Percentiles rank a stretch among this genome's conserved stretches.
phyloP scores from a whole-genome alignment of 2,329 filamentous ascomycete genomes.

The Zymoseptoria pseudotritici region DNA sequence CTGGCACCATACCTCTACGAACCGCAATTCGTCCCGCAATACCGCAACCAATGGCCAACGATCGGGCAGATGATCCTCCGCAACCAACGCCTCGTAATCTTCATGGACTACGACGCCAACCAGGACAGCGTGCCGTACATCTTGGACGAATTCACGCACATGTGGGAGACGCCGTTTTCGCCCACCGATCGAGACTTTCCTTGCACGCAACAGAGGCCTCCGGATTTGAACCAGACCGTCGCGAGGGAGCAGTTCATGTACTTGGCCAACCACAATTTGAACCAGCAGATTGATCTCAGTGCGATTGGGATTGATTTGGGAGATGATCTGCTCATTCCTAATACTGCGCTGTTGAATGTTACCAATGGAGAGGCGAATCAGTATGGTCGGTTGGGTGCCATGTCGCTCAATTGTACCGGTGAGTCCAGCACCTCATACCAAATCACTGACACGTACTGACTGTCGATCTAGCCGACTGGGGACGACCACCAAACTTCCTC shows the following conservation, averaged over 20 bases:
- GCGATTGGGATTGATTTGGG: conserved; percentile 38
- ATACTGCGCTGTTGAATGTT: conserved; percentile 59
- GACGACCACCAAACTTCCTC: conserved; percentile 65
- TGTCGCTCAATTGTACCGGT: conserved; percentile 56
- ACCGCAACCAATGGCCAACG: conserved; percentile 72
- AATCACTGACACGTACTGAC: background rate
- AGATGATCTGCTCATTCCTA: conserved; percentile 60
- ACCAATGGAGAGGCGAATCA: conserved; percentile 61
- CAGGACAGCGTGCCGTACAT: conserved; percentile 74
- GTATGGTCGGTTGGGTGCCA: conserved; percentile 57
- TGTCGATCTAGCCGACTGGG: conserved; percentile 47
- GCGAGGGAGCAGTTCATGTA: conserved; percentile 57
- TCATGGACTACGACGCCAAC: conserved; percentile 79
- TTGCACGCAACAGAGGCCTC: conserved; percentile 71
- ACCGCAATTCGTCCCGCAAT: conserved; percentile 64
- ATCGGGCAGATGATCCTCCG: conserved; percentile 65
- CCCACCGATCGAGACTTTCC: conserved; percentile 63
- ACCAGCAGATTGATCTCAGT: conserved; percentile 60
- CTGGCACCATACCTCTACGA: conserved; percentile 66
- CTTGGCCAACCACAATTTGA: conserved; percentile 86
- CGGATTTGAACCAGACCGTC: conserved; percentile 51
- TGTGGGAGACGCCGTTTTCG: conserved; percentile 89
- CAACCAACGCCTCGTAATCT: conserved; percentile 63
- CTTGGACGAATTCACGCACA: conserved; percentile 76
- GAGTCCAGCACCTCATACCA: conserved; percentile 16